phyloP scores from a whole-genome alignment of 2,329 filamentous ascomycete species.

The Penicillium sp. region DNA sequence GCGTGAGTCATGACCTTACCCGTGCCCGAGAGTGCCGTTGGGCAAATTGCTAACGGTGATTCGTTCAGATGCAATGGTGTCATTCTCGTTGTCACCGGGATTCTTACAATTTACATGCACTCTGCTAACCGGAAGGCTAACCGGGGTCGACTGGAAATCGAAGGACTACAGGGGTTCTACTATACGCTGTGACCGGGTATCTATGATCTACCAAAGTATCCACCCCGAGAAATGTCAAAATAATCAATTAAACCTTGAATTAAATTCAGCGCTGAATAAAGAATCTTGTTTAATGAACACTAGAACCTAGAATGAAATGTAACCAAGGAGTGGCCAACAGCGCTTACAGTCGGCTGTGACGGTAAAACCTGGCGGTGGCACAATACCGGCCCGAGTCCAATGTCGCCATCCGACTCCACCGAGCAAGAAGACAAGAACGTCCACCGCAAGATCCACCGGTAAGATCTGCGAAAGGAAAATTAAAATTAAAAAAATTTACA shows the following conservation, averaged over 20 bases:
- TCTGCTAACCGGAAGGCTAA: slow-evolving; percentile 6
- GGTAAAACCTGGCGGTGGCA: background rate
- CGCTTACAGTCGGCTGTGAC: slow-evolving; percentile 2
- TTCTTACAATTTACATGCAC: slow-evolving; percentile 4
- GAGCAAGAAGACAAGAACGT: background rate
- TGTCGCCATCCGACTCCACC: slow-evolving; percentile 5
- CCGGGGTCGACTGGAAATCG: background rate
- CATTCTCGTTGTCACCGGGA: slow-evolving; percentile 5
- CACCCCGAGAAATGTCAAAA: background rate
- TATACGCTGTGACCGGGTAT: slow-evolving; percentile 10
- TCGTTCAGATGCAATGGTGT: slow-evolving; percentile 4
- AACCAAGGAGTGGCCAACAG: background rate
- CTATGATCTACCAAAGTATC: background rate
- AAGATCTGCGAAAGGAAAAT: background rate
- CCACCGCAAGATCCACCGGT: background rate
- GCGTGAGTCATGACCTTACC: background rate
- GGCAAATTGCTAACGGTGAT: background rate
- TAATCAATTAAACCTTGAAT: background rate
- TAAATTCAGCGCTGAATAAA: background rate
- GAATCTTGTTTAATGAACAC: background rate
- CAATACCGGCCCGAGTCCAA: background rate
- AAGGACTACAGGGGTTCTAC: slow-evolving; percentile 6
- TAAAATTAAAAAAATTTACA: background rate
- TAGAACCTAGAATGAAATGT: background rate
- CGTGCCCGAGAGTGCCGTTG: background rate